These are phyloP conservation scores for Fusarium pseudocircinatum DNA, from an alignment of 2,329 filamentous ascomycete genomes.

Conservation along the genomic window DNA sequence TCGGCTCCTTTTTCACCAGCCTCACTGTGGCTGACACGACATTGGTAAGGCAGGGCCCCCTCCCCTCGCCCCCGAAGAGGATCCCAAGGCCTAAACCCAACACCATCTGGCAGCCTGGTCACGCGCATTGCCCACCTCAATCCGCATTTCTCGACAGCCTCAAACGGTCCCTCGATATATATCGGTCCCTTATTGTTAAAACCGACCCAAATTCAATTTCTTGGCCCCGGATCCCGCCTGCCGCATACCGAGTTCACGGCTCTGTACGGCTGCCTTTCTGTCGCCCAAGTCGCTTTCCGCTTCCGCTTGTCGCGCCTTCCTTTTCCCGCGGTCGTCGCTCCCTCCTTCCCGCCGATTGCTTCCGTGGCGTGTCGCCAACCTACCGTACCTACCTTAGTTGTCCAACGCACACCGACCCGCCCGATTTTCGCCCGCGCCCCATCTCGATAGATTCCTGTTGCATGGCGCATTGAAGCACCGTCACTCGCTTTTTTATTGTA, in stretches of 20 bases:
- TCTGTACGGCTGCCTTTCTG: slow-evolving; percentile 8
- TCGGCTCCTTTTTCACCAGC: slow-evolving; percentile 20
- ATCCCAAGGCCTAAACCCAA: slow-evolving; percentile 43
- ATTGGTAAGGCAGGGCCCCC: slow-evolving; percentile 35
- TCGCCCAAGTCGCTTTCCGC: slow-evolving; percentile 27
- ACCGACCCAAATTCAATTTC: slow-evolving; percentile 11
- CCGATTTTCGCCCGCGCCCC: slow-evolving; percentile 29
- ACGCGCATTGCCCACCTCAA: slow-evolving; percentile 51
- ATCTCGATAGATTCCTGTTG: slow-evolving; percentile 33
- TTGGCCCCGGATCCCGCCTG: slow-evolving; percentile 25
- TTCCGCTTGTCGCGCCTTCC: slow-evolving; percentile 30
- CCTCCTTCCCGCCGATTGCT: slow-evolving; percentile 30
- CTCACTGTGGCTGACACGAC: slow-evolving; percentile 40
- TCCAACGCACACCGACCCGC: slow-evolving; percentile 34
- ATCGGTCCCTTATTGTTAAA: slow-evolving; percentile 35
- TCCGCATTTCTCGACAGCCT: slow-evolving; percentile 47
- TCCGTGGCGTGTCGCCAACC: slow-evolving; percentile 42
- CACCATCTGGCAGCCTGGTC: slow-evolving; percentile 48
- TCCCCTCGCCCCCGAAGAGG: slow-evolving; percentile 24
- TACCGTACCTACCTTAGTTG: not conserved
- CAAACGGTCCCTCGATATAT: slow-evolving; percentile 43
- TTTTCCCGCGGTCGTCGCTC: slow-evolving; percentile 34
- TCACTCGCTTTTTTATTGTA: slow-evolving; percentile 31
- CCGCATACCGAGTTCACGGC: slow-evolving; percentile 25
- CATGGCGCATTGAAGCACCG: slow-evolving; percentile 47